These are phyloP conservation scores for Platanthera zijinensis DNA, from an alignment of 106 monocot species.

Conservation along the genomic window DNA sequence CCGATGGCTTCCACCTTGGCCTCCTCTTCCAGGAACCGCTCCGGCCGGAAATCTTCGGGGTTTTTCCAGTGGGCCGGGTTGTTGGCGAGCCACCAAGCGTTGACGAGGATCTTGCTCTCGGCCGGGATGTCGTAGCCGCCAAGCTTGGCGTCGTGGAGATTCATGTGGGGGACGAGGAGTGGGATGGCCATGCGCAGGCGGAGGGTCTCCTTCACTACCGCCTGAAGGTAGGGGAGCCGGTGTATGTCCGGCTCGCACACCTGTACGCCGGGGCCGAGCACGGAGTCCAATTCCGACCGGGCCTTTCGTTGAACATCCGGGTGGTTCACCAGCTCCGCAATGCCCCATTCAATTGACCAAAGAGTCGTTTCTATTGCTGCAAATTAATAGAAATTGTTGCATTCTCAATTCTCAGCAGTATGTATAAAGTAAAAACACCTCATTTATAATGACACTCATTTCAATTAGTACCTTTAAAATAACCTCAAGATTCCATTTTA, in stretches of 20 bases:
- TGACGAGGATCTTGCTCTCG: constrained; percentile 50
- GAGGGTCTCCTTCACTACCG: constrained; percentile 52
- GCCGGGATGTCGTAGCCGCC: constrained; percentile 37
- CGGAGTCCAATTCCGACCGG: constrained; percentile 22
- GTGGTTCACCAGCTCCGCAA: constrained; percentile 63
- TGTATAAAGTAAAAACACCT: no score
- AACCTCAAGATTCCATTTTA: no score
- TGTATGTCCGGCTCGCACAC: constrained; percentile 36
- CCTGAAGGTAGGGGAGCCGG: constrained; percentile 51
- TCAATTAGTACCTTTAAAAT: no score
- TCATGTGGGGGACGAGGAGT: constrained; percentile 63
- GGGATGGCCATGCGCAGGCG: constrained; percentile 47
- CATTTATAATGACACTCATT: no score
- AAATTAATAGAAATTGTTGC: neutral
- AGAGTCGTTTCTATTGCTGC: constrained; percentile 57
- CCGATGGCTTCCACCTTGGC: constrained; percentile 31
- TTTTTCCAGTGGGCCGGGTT: constrained; percentile 40
- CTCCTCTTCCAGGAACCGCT: constrained; percentile 55
- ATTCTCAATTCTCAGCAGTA: no score
- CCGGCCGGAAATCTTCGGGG: constrained; percentile 53
- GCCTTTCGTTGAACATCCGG: constrained; percentile 37
- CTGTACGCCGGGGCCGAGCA: constrained; percentile 21
- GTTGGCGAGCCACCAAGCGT: constrained; percentile 60
- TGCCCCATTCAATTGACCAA: constrained; percentile 64
- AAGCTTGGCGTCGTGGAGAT: constrained; percentile 41